phyloP scores from a whole-genome alignment of 2,329 filamentous ascomycete genomes.

The Fusarium irregulare region DNA sequence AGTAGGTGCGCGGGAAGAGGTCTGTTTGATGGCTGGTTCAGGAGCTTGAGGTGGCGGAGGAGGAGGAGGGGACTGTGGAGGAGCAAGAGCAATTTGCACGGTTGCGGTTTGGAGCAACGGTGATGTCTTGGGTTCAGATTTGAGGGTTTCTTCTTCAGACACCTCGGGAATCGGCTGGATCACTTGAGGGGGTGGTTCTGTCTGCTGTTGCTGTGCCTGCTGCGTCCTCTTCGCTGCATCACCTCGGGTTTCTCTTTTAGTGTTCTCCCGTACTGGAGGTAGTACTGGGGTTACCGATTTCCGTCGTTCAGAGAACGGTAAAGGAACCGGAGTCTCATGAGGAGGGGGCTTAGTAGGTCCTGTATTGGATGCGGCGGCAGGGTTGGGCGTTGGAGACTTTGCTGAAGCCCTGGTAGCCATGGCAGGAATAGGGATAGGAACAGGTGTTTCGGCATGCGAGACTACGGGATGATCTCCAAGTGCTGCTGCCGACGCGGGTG shows the following conservation, averaged over 20 bases:
- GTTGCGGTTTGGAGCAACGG: slow-evolving; percentile 39
- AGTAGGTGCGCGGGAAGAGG: slow-evolving; percentile 51
- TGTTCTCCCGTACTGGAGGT: slow-evolving; percentile 47
- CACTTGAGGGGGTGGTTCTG: slow-evolving; percentile 19
- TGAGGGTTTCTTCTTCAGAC: slow-evolving; percentile 28
- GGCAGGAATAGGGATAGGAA: slow-evolving; percentile 54
- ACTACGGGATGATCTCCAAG: slow-evolving; percentile 31
- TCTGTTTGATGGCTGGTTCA: slow-evolving; percentile 45
- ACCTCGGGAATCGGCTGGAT: slow-evolving; percentile 12
- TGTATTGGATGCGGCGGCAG: slow-evolving; percentile 43
- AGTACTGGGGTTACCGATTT: slow-evolving; percentile 50
- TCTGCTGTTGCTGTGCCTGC: slow-evolving; percentile 44
- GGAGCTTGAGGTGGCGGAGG: slow-evolving; percentile 27
- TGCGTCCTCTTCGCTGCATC: slow-evolving; percentile 58
- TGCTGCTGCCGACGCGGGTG: slow-evolving; percentile 34
- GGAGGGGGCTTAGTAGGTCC: slow-evolving; percentile 49
- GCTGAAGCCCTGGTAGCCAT: slow-evolving; percentile 47
- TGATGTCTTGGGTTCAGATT: slow-evolving; percentile 40
- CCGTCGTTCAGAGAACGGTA: slow-evolving; percentile 50
- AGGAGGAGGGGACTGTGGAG: slow-evolving; percentile 13
- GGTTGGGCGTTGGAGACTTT: slow-evolving; percentile 48
- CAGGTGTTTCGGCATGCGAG: slow-evolving; percentile 55
- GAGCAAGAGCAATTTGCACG: slow-evolving; percentile 10
- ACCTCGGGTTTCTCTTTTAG: slow-evolving; percentile 60
- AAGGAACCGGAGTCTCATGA: slow-evolving; percentile 53